Conservation (phyloP, 768 basidiomycete genomes). For the Lyophyllum shimeji region DNA sequence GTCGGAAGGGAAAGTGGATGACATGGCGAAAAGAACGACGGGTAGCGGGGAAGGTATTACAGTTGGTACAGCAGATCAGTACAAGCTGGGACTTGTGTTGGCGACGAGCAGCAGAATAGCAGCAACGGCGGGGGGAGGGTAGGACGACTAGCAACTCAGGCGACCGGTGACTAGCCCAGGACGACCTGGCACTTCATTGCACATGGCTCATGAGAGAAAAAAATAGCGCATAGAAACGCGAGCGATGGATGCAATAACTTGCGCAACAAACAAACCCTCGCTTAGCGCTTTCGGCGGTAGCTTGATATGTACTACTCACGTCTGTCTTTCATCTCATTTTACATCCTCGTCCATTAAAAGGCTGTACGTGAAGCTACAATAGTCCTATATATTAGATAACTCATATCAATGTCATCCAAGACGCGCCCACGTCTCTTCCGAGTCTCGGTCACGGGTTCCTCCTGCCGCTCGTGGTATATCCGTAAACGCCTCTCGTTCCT, state of each 20-base stretch:
- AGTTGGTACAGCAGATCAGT: slow-evolving; percentile 8
- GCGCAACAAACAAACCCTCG: slow-evolving; percentile 6
- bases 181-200: slow-evolving; percentile 11
- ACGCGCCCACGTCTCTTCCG: slow-evolving; percentile 73
- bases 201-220: slow-evolving; percentile 16
- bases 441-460: slow-evolving; percentile 59
- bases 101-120: not conserved
- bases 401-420: slow-evolving; percentile 37
- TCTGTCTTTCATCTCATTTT: not conserved
- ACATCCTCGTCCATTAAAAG: not conserved
- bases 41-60: slow-evolving; percentile 14
- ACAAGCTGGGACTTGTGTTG: not conserved
- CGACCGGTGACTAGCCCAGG: slow-evolving; percentile 2
- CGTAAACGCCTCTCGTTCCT: slow-evolving; percentile 34
- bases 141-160: slow-evolving; percentile 9
- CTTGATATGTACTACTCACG: not conserved
- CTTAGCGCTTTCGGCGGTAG: slow-evolving; percentile 1
- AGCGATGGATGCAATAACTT: slow-evolving; percentile 1
- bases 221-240: slow-evolving; percentile 15
- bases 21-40: slow-evolving; percentile 29
- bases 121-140: not conserved
- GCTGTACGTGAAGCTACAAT: slow-evolving; percentile 4
- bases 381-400: slow-evolving; percentile 11
- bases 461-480: slow-evolving; percentile 64
- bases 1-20: slow-evolving; percentile 32